A percentile compares a stretch with the other conserved stretches of the same genome.
Evolutionary conservation across 169 alveolate species (phyloP).

Genomic region (Eimeria acervulina): DNA sequence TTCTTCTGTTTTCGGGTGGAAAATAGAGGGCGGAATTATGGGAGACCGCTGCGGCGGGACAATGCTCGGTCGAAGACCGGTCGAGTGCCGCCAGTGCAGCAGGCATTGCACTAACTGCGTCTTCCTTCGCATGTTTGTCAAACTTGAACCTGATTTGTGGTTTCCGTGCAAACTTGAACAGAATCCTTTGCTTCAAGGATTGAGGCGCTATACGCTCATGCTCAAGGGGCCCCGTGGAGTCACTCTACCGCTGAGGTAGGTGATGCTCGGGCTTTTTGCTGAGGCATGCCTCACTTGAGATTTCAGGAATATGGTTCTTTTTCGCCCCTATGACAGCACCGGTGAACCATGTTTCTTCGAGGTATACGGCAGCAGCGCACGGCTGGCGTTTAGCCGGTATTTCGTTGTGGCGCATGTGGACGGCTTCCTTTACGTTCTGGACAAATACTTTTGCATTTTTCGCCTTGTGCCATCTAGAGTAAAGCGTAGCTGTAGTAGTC

Average conservation of each 20-base stretch:
- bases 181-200: neutral
- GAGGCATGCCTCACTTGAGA: neutral
- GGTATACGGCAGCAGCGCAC: conserved; percentile 70
- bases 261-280: neutral
- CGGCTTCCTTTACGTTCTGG: conserved; percentile 68
- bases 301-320: conserved; percentile 8
- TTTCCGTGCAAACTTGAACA: neutral
- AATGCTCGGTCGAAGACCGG: neutral
- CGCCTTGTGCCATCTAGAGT: conserved; percentile 57
- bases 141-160: neutral
- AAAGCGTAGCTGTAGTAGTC: neutral
- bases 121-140: neutral
- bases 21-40: neutral
- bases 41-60: neutral
- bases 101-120: neutral
- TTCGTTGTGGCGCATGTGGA: conserved; percentile 73
- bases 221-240: conserved; percentile 1
- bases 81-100: conserved; percentile 7
- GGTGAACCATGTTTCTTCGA: conserved; percentile 58
- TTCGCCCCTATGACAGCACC: conserved; percentile 29
- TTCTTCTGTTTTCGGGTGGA: neutral
- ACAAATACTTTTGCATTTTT: conserved; percentile 61
- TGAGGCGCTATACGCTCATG: neutral
- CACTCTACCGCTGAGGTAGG: conserved; percentile 25
- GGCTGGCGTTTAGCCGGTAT: conserved; percentile 71